These are phyloP conservation scores for Candida taoyuanica DNA, from an alignment of 805 yeast species.

Conservation along the genomic window DNA sequence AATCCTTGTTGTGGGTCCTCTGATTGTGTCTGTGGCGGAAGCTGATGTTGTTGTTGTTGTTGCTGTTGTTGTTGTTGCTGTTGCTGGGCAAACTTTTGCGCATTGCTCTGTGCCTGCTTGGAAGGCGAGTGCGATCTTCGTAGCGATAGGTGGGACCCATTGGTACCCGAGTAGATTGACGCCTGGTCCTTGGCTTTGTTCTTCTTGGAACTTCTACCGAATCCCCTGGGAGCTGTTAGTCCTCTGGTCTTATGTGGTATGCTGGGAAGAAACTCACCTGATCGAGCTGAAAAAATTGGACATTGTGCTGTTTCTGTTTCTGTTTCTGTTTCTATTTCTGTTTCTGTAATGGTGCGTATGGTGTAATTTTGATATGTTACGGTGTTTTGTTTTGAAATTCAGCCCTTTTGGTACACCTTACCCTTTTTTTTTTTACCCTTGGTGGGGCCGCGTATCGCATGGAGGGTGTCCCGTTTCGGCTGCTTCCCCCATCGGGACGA, in stretches of 20 bases:
- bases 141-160: slow-evolving; percentile 44
- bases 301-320: no score
- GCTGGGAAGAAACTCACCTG: slow-evolving; percentile 14
- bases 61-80: slow-evolving; percentile 19
- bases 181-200: slow-evolving; percentile 33
- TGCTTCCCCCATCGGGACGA: background rate
- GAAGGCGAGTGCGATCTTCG: slow-evolving; percentile 42
- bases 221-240: slow-evolving; percentile 33
- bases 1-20: slow-evolving; percentile 18
- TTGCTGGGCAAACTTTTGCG: slow-evolving; percentile 23
- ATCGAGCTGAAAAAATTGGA: slow-evolving; percentile 17
- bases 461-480: background rate
- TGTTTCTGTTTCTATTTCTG: no score
- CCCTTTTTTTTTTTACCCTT: no score
- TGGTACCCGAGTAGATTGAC: slow-evolving; percentile 35
- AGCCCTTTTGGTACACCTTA: no score
- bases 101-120: slow-evolving; percentile 21
- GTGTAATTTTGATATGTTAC: no score
- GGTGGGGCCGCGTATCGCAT: no score
- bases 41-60: slow-evolving; percentile 21
- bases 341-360: no score
- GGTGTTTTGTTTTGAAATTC: background rate
- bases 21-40: slow-evolving; percentile 10
- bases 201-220: slow-evolving; percentile 53
- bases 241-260: no score